Evolutionary conservation across 164 flowering plant genomes (phyloP), one percentile per base, ranked within the genome.

Genomic region (Stephania japonica): DNA sequence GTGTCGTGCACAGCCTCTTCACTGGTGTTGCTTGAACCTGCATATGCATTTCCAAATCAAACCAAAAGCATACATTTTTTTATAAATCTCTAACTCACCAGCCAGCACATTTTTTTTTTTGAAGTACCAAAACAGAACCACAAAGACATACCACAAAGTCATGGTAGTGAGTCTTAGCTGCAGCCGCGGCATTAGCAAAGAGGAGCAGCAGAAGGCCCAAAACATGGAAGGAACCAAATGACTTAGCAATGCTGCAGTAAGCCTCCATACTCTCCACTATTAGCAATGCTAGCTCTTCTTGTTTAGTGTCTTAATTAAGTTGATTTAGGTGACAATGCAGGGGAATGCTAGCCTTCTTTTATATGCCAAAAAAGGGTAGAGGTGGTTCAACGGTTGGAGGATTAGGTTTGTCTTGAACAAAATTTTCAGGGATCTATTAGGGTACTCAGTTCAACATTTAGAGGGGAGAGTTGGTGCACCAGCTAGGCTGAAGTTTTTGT

Each of bases 1-100:
- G 87, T 47, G 96, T 84, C 9, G 85, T 92, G 94, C 97, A 94
- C 90, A 92, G 90, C 92, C 97, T 94, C 92, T 91, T 91, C 91
- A 94, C 92, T 78, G 85, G 80, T 21, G 87, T 91, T 77, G 87
- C 89, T 92, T 90, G 94, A 74, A 94, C 75, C 98, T 94, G 26
- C 71, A 16, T 84, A 56, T 73, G 24, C 42, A 59, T 27, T 19
- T 14, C 8, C 8, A 4, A 68, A 42, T 68, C 14, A 23, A 67
- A 14, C 69, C 44, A 32, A 26, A 16, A 26, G 38, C 3, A n/a
- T 2, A 53, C 12, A 8, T 26, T 19, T 27, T 59, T 32, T 32
- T 32, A 32, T 32, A 32, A 2, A 32, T 32, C 38, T 32, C 38
- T 2, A 32, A 70, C 9, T 18, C 18, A 59, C 65, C 64, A 71